Percentiles rank a stretch among this genome's conserved stretches.
These are phyloP conservation scores for Aspergillus arachidicola DNA, from an alignment of 2,329 filamentous ascomycete genomes.

Conservation along the genomic window DNA sequence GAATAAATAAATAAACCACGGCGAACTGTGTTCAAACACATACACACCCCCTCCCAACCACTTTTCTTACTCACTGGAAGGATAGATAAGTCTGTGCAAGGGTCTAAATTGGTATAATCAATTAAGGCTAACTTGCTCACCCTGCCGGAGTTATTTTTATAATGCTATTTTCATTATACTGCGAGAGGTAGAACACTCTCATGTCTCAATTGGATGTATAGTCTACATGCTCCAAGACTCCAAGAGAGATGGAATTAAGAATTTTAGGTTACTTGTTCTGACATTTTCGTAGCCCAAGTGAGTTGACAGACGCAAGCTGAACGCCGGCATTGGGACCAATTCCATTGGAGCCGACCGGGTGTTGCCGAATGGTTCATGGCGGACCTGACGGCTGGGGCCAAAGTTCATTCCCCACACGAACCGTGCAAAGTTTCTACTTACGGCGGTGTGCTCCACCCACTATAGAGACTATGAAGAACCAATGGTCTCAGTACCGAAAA, in stretches of 20 bases:
- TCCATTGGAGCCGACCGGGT: not conserved
- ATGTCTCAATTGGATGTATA: not conserved
- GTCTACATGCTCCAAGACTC: not conserved
- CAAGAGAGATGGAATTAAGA: not conserved
- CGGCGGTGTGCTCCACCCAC: too few species aligned
- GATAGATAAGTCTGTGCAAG: not conserved
- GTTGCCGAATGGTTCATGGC: slow-evolving; percentile 2
- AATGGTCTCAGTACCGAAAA: too few species aligned
- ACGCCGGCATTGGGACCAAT: not conserved
- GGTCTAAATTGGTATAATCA: not conserved
- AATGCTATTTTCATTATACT: not conserved
- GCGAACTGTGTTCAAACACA: too few species aligned
- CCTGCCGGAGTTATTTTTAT: not conserved
- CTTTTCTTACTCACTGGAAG: too few species aligned
- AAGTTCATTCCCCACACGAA: not conserved
- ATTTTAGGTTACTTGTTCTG: not conserved
- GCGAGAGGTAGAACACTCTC: too few species aligned
- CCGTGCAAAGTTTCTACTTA: not conserved
- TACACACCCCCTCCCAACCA: too few species aligned
- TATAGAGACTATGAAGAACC: too few species aligned
- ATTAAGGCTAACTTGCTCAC: not conserved
- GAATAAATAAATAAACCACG: too few species aligned
- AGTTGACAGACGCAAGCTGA: too few species aligned
- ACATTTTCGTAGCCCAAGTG: not conserved
- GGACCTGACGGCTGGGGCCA: not conserved